These are phyloP conservation scores for Zymoseptoria tritici DNA, from an alignment of 2,329 filamentous ascomycete species.

Conservation along the genomic window DNA sequence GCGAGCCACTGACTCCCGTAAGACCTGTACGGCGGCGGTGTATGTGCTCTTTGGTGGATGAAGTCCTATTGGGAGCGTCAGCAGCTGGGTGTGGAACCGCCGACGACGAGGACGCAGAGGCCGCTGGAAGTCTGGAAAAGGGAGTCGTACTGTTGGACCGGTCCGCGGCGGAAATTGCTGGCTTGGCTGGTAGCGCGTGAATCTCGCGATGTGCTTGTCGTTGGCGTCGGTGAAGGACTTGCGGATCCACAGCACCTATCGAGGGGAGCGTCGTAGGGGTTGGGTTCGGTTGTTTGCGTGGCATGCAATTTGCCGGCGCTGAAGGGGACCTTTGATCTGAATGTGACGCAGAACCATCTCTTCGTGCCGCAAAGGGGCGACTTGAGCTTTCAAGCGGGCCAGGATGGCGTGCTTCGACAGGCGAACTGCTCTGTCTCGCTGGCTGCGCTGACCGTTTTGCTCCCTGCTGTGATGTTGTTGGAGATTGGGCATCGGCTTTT, in stretches of 20 bases:
- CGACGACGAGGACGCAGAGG: background rate
- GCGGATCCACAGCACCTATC: background rate
- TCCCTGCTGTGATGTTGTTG: background rate
- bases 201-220: background rate
- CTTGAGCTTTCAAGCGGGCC: background rate
- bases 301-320: background rate
- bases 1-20: background rate
- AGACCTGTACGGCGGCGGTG: background rate
- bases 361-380: background rate
- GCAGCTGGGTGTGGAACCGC: background rate
- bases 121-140: background rate
- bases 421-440: background rate
- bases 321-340: background rate
- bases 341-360: background rate
- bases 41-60: background rate
- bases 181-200: background rate
- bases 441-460: background rate
- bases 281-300: background rate
- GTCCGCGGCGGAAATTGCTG: background rate
- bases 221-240: background rate
- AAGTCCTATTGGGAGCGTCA: background rate
- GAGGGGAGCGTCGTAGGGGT: background rate
- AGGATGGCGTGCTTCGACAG: background rate
- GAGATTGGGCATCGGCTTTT: background rate
- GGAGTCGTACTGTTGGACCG: background rate